Base-by-base conservation (phyloP, 2,329 filamentous ascomycete species). In the Fusarium verticillioides region DNA sequence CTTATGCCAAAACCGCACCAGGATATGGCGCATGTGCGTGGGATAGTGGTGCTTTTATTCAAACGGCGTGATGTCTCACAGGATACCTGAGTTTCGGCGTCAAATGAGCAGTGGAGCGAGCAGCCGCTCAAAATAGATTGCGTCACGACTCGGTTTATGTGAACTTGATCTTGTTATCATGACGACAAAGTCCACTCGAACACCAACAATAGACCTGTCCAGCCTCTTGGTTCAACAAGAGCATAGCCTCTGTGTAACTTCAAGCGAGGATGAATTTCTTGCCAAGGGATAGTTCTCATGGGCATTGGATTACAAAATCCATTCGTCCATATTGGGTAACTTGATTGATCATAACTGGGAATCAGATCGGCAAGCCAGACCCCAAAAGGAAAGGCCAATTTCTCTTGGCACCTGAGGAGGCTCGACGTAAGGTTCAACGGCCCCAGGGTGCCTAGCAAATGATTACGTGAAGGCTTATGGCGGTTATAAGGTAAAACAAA, bases 351-450 rank as follows among this genome's bases (percentile, higher is more conserved):
- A 68, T 72, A 63, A 68, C 43, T 62, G 46, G 50, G 59, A 46
- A 53, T 63, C 63, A 66, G 65, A 76, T 77, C 59, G 72, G 68
- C 64, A 66, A 77, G 62, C 67, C 74, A 74, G 61, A 47, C 60
- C 75, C 70, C 54, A 73, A 71, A 69, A 61, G 54, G 52, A 57
- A 68, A 63, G 53, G 52, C 63, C 66, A 47, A 44, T 60, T 63
- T 63, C 63, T 74, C 65, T 74, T 72, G 62, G 65, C 71, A 46
- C 44, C 44, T 49, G 40, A 30, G 36, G 56, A 59, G 53, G 57
- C 52, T 70, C 43, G 66, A 69, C 56, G 43, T 63, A 46, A 56
- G 61, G 63, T 71, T 68, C 63, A 66, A 69, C 63, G 62, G 65
- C 58, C 59, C 53, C 52, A 72, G 56, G 60, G 60, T 71, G 53